phyloP scores from a whole-genome alignment of 352 stramenopile genomes.

The Peronospora farinosa region DNA sequence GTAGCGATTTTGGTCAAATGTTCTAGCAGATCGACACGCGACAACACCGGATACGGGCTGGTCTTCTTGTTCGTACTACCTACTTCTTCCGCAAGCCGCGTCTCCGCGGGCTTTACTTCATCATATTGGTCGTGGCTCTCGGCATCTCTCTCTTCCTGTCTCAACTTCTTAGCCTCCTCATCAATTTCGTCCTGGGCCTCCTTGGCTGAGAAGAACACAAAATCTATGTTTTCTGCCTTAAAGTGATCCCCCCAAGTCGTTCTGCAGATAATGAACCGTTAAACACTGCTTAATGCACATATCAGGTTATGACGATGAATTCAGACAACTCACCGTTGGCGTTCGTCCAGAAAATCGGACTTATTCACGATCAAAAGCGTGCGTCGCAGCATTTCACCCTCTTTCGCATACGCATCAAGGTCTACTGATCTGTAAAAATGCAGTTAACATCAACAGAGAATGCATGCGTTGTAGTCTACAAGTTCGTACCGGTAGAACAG shows the following conservation, averaged over 20 bases:
- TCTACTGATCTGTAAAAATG: slow-evolving; percentile 82
- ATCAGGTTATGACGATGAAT: neutral
- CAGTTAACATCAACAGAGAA: neutral
- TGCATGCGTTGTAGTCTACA: neutral
- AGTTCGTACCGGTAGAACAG: slow-evolving; percentile 90
- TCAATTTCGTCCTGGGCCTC: slow-evolving; percentile 90
- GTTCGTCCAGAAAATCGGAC: slow-evolving; percentile 94
- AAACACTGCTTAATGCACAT: neutral
- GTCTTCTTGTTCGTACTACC: slow-evolving; percentile 1
- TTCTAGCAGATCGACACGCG: slow-evolving; percentile 68
- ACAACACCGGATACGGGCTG: slow-evolving; percentile 55
- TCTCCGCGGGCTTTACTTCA: slow-evolving; percentile 18
- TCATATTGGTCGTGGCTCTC: slow-evolving; percentile 38
- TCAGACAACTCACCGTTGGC: slow-evolving; percentile 68
- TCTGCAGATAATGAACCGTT: slow-evolving; percentile 23
- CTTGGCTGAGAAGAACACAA: slow-evolving; percentile 98
- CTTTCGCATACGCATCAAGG: slow-evolving; percentile 91
- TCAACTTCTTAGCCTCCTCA: slow-evolving; percentile 61
- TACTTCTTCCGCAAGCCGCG: neutral
- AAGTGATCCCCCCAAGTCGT: slow-evolving; percentile 94
- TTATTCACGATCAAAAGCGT: slow-evolving; percentile 99
- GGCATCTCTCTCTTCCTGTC: slow-evolving; percentile 33
- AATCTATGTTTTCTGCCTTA: slow-evolving; percentile 79
- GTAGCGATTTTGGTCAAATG: slow-evolving; percentile 56
- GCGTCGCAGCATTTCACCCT: slow-evolving; percentile 84